Base-by-base conservation (phyloP, 2,329 filamentous ascomycete species). In the Diplodia corticola region DNA sequence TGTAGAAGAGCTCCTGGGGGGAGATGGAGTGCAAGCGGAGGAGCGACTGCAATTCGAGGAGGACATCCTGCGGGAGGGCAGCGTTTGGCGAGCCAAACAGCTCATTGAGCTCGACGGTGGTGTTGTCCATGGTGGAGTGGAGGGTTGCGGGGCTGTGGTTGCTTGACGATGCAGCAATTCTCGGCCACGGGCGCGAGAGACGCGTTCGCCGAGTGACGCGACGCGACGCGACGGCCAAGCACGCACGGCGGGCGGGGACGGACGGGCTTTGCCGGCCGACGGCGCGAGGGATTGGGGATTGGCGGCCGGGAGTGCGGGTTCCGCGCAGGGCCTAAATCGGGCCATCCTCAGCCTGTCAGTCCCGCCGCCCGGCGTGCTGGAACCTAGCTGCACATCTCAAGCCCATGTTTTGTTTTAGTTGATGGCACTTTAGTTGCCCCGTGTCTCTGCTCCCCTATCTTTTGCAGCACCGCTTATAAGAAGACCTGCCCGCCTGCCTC, bases 1-100 rank as follows among this genome's bases (percentile, higher is more conserved):
- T 98, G 87, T 92, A 97, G 79, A 92, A 97, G 28, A 98, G 84
- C 76, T 98, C 95, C 77, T 98, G 89, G 37, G 89, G 84, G 17
- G 88, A 87, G 68, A 98, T 85, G 55, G 88, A 88, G 79, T 97
- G 92, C 68, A 98, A 84, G 64, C 89, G 88, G 80, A 95, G 86
- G 76, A 97, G 96, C 67, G 92, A 96, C 75, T 90, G 86, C 70
- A 99, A 83, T 80, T 97, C 93, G 63, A 85, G 82, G 69, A 92
- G 81, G 66, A 98, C 86, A 77, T 98, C 94, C 69, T 88, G 82
- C 68, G 92, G 87, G 5, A 98, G 83, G 44, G 85, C 80, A 49
- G 74, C 73, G 49, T 81, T 78, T 4, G 80, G 85, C 74, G 78
- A 83, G 73, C 40, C 67, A 79, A 87, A 94, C 81, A 82, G 82